Conservation (phyloP, 2,329 filamentous ascomycete genomes). For the Diaporthe sp. region DNA sequence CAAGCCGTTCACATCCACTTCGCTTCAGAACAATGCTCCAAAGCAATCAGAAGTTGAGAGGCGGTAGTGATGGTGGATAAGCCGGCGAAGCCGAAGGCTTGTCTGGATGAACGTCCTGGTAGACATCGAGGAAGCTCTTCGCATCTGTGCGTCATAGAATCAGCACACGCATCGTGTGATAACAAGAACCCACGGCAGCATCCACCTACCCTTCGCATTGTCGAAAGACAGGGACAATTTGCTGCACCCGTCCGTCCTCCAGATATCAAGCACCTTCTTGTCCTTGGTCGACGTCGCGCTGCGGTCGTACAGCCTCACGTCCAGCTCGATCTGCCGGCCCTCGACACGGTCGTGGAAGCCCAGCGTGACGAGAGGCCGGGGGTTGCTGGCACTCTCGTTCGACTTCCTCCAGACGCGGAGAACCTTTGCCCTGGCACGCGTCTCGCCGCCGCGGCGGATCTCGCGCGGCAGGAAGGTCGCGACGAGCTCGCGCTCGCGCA, state of each 20-base stretch:
- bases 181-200: too few relatives aligned
- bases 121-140: slow-evolving; percentile 2
- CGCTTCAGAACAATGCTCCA: background rate
- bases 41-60: slow-evolving; percentile 4
- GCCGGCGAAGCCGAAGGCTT: slow-evolving; percentile 12
- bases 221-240: slow-evolving; percentile 12
- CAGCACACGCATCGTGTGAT: background rate
- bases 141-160: background rate
- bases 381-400: background rate
- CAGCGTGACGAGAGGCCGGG: slow-evolving; percentile 17
- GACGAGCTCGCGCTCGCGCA: slow-evolving; percentile 34
- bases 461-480: slow-evolving; percentile 23
- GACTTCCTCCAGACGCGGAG: slow-evolving; percentile 26
- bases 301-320: slow-evolving; percentile 14
- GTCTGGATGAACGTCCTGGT: slow-evolving; percentile 12
- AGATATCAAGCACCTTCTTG: slow-evolving; percentile 20
- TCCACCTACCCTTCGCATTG: background rate
- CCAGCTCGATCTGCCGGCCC: slow-evolving; percentile 22
- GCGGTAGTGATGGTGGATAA: slow-evolving; percentile 25
- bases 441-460: background rate
- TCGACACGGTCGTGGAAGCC: slow-evolving; percentile 13
- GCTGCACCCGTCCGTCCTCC: slow-evolving; percentile 24
- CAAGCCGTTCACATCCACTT: background rate
- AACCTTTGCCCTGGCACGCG: slow-evolving; percentile 20
- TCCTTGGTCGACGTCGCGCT: background rate